A percentile compares a stretch with the other conserved stretches of the same genome.
phyloP scores from a whole-genome alignment of 768 basidiomycete species.

The Baorangia bicolor region DNA sequence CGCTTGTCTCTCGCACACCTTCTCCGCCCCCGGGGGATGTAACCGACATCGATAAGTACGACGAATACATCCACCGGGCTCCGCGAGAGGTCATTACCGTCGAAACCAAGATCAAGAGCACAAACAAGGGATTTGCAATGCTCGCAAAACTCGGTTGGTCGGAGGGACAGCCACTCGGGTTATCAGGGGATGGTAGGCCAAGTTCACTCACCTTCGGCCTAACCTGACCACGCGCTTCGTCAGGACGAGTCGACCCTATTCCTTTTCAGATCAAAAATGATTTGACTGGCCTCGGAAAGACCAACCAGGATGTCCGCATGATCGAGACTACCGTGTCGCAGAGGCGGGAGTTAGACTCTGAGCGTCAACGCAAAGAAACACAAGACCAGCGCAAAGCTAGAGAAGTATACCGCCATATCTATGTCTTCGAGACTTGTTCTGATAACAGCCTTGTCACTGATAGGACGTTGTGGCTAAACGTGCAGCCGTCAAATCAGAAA shows the following conservation, averaged over 20 bases:
- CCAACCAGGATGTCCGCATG: constrained; percentile 76
- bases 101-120: constrained; percentile 74
- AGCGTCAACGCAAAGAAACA: constrained; percentile 76
- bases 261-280: constrained; percentile 81
- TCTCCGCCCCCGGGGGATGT: constrained; percentile 55
- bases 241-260: constrained; percentile 80
- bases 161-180: constrained; percentile 74
- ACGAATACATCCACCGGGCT: constrained; percentile 54
- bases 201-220: background rate
- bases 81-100: constrained; percentile 72
- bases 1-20: constrained; percentile 71
- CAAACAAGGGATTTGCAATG: constrained; percentile 80
- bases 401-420: constrained; percentile 48
- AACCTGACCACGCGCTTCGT: background rate
- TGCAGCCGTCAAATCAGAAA: constrained; percentile 64
- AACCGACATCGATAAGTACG: constrained; percentile 66
- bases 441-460: background rate
- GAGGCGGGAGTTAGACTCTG: constrained; percentile 76
- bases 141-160: constrained; percentile 82
- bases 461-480: constrained; percentile 66
- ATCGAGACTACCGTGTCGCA: constrained; percentile 84
- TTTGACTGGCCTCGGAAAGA: constrained; percentile 76
- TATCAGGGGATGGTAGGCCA: constrained; percentile 68
- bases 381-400: constrained; percentile 71
- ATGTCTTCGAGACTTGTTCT: constrained; percentile 4